Conservation (phyloP, 768 basidiomycete genomes). For the Amanita thiersii region DNA sequence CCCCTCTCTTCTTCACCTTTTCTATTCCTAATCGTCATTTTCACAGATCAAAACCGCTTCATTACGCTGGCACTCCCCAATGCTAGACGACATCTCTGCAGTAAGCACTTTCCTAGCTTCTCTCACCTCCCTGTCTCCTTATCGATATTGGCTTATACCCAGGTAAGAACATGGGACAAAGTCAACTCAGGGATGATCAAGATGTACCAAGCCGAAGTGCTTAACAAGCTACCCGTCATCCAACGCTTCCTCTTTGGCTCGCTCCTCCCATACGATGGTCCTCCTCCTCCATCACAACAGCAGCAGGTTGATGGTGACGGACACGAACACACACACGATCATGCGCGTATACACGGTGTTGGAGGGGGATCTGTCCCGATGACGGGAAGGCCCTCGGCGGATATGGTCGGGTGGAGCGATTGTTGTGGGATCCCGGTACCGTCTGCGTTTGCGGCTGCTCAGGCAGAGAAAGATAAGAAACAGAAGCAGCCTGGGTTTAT, state of each 20-base stretch:
- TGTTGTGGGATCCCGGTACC: slow-evolving; percentile 90
- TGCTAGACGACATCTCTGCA: slow-evolving; percentile 96
- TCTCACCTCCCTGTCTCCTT: neutral
- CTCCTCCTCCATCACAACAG: slow-evolving; percentile 18
- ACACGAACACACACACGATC: too few relatives aligned
- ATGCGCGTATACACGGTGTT: too few relatives aligned
- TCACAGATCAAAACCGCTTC: slow-evolving; percentile 89
- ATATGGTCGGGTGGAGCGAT: slow-evolving; percentile 64
- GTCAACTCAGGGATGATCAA: slow-evolving; percentile 96
- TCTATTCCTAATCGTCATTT: neutral
- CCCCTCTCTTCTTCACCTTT: neutral
- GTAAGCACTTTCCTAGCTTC: slow-evolving; percentile 27
- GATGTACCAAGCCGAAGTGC: slow-evolving; percentile 94
- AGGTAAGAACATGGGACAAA: slow-evolving; percentile 93
- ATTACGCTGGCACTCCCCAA: slow-evolving; percentile 95
- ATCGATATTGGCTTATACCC: slow-evolving; percentile 9
- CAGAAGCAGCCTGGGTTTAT: slow-evolving; percentile 27
- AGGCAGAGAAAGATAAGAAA: slow-evolving; percentile 37
- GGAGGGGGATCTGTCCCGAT: too few relatives aligned
- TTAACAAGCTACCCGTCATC: slow-evolving; percentile 90
- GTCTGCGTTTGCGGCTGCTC: slow-evolving; percentile 70
- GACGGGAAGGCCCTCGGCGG: neutral
- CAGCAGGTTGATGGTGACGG: neutral
- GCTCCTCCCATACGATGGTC: slow-evolving; percentile 62
- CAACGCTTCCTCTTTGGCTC: slow-evolving; percentile 96